Percentiles rank a stretch among this genome's conserved stretches.
Conservation (phyloP, 2,329 filamentous ascomycete genomes). For the Diaporthe aspalathi region DNA sequence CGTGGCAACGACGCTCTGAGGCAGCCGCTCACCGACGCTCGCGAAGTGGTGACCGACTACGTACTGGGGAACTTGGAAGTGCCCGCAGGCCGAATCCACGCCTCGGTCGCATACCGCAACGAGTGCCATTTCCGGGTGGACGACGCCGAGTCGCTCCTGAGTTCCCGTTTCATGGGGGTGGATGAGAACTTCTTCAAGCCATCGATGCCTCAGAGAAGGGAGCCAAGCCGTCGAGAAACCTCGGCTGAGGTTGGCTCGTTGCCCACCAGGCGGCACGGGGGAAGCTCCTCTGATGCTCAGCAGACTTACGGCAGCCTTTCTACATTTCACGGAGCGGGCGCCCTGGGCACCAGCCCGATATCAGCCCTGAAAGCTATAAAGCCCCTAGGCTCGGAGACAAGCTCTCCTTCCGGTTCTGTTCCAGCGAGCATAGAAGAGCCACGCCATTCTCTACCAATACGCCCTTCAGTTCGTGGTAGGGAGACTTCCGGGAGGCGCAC, state of each 20-base stretch:
- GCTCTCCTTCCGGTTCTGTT: slow-evolving; percentile 66
- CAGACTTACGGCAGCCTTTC: slow-evolving; percentile 91
- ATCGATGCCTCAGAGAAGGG: slow-evolving; percentile 71
- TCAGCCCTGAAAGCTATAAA: slow-evolving; percentile 81
- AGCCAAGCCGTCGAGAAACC: slow-evolving; percentile 50
- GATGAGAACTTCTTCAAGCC: slow-evolving; percentile 90
- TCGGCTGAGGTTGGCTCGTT: slow-evolving; percentile 77
- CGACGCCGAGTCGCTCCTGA: slow-evolving; percentile 89
- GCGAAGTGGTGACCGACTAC: slow-evolving; percentile 78
- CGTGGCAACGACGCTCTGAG: slow-evolving; percentile 75
- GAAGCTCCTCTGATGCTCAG: slow-evolving; percentile 68
- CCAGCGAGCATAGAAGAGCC: slow-evolving; percentile 60
- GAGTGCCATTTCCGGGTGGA: slow-evolving; percentile 93
- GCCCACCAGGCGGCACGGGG: slow-evolving; percentile 68
- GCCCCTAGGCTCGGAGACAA: slow-evolving; percentile 69
- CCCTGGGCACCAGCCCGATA: slow-evolving; percentile 85
- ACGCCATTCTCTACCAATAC: slow-evolving; percentile 66
- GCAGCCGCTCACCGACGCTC: slow-evolving; percentile 74
- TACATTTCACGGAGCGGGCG: slow-evolving; percentile 85
- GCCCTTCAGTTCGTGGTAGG: slow-evolving; percentile 50
- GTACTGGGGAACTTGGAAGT: slow-evolving; percentile 87
- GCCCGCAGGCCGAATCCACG: slow-evolving; percentile 84
- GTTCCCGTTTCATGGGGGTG: slow-evolving; percentile 91
- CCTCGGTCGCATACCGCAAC: slow-evolving; percentile 85
- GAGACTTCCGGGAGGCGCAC: slow-evolving; percentile 74